These are phyloP conservation scores for Emergomyces africanus DNA, from an alignment of 2,329 filamentous ascomycete genomes.

Conservation along the genomic window DNA sequence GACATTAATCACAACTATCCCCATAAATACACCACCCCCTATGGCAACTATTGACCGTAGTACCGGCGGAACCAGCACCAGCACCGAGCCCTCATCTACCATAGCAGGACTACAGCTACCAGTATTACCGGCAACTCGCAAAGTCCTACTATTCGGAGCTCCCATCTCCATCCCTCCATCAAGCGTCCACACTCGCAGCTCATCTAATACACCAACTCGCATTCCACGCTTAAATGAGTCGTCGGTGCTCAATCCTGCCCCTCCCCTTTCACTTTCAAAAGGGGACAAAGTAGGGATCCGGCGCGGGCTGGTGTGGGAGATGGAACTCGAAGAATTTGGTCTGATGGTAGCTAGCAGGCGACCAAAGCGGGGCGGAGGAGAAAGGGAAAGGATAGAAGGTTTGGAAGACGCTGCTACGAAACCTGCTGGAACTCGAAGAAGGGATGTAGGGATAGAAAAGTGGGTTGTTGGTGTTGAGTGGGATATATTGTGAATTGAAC, in stretches of 20 bases:
- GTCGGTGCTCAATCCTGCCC: too few relatives aligned
- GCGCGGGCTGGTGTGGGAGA: conserved; percentile 23
- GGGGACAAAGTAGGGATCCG: conserved; percentile 18
- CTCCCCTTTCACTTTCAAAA: neutral
- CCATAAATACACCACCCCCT: neutral
- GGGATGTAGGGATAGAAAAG: conserved; percentile 5
- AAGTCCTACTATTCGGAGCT: conserved; percentile 6
- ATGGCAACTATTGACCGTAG: neutral
- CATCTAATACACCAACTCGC: conserved; percentile 4
- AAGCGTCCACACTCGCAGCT: neutral
- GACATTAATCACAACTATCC: neutral
- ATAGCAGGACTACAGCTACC: neutral
- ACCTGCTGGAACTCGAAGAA: neutral
- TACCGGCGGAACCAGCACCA: neutral
- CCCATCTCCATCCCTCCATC: conserved; percentile 1
- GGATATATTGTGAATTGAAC: conserved; percentile 17
- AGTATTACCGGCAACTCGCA: neutral
- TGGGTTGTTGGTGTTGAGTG: conserved; percentile 30
- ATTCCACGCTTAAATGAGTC: neutral
- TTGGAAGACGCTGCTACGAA: neutral
- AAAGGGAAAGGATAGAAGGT: neutral
- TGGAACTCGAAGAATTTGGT: conserved; percentile 15
- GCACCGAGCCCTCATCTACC: neutral
- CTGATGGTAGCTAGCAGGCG: neutral
- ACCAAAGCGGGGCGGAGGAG: neutral